A percentile compares a stretch with the other conserved stretches of the same genome.
These are phyloP conservation scores for Metahyphopichia silvanorum DNA, from an alignment of 805 yeast genomes.

Conservation along the genomic window DNA sequence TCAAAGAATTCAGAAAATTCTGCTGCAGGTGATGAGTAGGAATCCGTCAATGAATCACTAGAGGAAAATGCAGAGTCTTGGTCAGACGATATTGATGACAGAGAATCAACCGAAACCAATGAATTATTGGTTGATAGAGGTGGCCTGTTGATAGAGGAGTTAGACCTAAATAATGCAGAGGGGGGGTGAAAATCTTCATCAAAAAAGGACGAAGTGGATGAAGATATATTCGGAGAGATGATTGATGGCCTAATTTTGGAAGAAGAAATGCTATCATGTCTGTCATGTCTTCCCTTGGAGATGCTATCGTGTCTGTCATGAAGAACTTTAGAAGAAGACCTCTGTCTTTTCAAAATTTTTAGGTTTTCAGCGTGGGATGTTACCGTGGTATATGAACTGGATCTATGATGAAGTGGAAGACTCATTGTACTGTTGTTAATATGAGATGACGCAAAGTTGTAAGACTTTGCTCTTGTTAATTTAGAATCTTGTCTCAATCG, in stretches of 20 bases:
- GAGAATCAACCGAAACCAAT: conserved; percentile 22
- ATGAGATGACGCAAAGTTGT: conserved; percentile 14
- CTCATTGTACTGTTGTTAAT: background rate
- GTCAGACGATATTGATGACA: conserved; percentile 27
- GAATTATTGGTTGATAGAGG: conserved; percentile 13
- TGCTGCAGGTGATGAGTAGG: conserved; percentile 20
- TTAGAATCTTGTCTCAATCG: conserved; percentile 42
- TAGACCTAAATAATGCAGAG: conserved; percentile 16
- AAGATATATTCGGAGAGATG: too few relatives aligned
- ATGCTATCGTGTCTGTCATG: conserved; percentile 6
- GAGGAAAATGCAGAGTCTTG: conserved; percentile 21
- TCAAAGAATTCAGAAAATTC: conserved; percentile 25
- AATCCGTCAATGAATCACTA: conserved; percentile 26
- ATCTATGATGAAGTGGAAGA: conserved; percentile 16
- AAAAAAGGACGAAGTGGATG: conserved; percentile 1
- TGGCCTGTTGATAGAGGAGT: conserved; percentile 6
- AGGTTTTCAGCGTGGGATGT: conserved; percentile 23
- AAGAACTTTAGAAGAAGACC: conserved; percentile 14
- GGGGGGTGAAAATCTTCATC: conserved; percentile 28
- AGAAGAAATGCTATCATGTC: conserved; percentile 5
- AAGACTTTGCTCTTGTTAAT: conserved; percentile 38
- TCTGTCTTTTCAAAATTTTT: conserved; percentile 31
- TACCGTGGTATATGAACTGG: conserved; percentile 27
- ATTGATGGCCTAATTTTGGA: background rate
- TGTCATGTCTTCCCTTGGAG: conserved; percentile 9